These are phyloP conservation scores for Russula emetica DNA, from an alignment of 768 basidiomycete genomes.

Conservation along the genomic window DNA sequence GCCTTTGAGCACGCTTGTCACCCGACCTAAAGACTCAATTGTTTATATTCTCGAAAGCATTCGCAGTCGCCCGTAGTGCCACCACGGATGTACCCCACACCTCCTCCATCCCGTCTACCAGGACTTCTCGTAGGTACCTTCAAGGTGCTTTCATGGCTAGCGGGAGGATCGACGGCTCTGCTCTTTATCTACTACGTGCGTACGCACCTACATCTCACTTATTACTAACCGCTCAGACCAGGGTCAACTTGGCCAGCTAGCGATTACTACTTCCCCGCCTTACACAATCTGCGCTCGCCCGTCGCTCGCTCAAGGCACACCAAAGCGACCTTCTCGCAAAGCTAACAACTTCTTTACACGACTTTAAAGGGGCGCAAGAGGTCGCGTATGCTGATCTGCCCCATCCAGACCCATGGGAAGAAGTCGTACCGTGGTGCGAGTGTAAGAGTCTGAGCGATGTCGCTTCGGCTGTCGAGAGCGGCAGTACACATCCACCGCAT, in stretches of 20 bases:
- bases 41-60: conserved; percentile 21
- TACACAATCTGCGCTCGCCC: conserved; percentile 52
- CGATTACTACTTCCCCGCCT: conserved; percentile 67
- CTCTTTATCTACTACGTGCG: conserved; percentile 65
- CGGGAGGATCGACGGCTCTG: conserved; percentile 56
- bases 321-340: conserved; percentile 53
- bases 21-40: neutral
- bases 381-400: conserved; percentile 58
- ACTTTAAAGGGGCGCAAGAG: conserved; percentile 52
- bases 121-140: conserved; percentile 57
- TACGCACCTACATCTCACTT: neutral
- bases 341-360: conserved; percentile 52
- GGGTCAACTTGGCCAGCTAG: conserved; percentile 36
- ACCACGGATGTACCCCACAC: conserved; percentile 68
- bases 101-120: conserved; percentile 65
- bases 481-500: conserved; percentile 39
- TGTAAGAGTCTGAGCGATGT: conserved; percentile 47
- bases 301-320: conserved; percentile 56
- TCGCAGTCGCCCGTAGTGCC: conserved; percentile 49
- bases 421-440: conserved; percentile 42
- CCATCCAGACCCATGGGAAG: conserved; percentile 46
- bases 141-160: conserved; percentile 61
- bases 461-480: conserved; percentile 27
- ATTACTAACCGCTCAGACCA: neutral
- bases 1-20: conserved; percentile 27